Conservation (phyloP, 768 basidiomycete genomes). For the Lactarius quietus region DNA sequence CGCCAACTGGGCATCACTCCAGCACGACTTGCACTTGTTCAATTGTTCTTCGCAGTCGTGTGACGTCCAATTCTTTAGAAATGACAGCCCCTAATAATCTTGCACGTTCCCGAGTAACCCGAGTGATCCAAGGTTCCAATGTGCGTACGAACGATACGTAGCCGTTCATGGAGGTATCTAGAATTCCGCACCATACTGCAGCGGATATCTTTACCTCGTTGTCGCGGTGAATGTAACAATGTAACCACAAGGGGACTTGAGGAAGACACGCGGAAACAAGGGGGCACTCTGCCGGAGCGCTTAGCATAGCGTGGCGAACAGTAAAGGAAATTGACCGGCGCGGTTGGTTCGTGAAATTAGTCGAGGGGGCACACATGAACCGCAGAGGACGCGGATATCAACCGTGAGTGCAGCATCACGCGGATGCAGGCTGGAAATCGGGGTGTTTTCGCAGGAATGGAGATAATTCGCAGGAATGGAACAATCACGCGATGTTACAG, state of each 20-base stretch:
- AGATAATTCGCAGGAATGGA: neutral
- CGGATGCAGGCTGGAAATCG: neutral
- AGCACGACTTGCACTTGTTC: no score
- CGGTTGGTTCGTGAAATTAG: neutral
- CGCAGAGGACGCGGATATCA: neutral
- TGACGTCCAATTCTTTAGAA: neutral
- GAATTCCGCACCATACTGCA: neutral
- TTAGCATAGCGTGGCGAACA: neutral
- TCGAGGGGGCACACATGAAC: neutral
- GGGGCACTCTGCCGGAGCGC: neutral
- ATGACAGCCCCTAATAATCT: neutral
- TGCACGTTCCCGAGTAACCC: neutral
- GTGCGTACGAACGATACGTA: neutral
- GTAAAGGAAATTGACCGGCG: neutral
- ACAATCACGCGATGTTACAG: neutral
- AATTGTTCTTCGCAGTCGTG: neutral
- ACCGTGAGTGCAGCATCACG: neutral
- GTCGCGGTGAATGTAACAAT: neutral
- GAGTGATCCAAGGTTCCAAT: no score
- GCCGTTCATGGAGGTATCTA: neutral
- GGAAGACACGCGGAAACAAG: neutral
- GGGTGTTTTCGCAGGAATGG: neutral
- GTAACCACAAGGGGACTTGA: neutral
- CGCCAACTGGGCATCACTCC: no score
- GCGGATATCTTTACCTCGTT: conserved; percentile 1